Evolutionary conservation across 352 stramenopile species (phyloP).

Genomic region (Phytopythium vexans): DNA sequence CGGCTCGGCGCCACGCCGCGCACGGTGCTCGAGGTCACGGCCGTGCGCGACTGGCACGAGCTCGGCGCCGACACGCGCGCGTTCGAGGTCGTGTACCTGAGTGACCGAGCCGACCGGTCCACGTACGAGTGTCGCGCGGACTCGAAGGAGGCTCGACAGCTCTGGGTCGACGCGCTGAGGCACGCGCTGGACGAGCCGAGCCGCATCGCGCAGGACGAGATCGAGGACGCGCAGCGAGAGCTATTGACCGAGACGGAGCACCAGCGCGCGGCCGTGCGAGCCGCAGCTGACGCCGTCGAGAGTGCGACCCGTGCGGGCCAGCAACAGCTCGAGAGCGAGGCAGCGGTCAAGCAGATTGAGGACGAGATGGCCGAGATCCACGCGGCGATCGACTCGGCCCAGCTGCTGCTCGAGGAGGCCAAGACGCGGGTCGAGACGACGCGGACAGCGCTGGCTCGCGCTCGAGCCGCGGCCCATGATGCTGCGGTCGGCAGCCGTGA

Average conservation of each 20-base stretch:
- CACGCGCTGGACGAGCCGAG: conserved; percentile 68
- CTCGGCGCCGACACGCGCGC: conserved; percentile 13
- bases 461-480: conserved; percentile 35
- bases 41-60: conserved; percentile 32
- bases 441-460: conserved; percentile 19
- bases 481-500: conserved; percentile 10
- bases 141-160: conserved; percentile 43
- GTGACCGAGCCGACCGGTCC: conserved; percentile 9
- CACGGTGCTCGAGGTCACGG: conserved; percentile 58
- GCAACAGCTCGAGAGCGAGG: conserved; percentile 27
- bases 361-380: conserved; percentile 21
- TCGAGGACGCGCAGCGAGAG: conserved; percentile 61
- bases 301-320: conserved; percentile 24
- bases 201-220: conserved; percentile 72
- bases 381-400: conserved; percentile 23
- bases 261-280: conserved; percentile 37
- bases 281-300: conserved; percentile 43
- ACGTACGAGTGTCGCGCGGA: conserved; percentile 57
- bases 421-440: conserved; percentile 20
- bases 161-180: conserved; percentile 59
- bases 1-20: conserved; percentile 35
- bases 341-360: conserved; percentile 25
- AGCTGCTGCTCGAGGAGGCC: conserved; percentile 25
- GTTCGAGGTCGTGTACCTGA: conserved; percentile 11
- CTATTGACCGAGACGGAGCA: conserved; percentile 33